A percentile compares a stretch with the other conserved stretches of the same genome.
These are phyloP conservation scores for Agaricus blazei DNA, from an alignment of 768 basidiomycete species.

Conservation along the genomic window DNA sequence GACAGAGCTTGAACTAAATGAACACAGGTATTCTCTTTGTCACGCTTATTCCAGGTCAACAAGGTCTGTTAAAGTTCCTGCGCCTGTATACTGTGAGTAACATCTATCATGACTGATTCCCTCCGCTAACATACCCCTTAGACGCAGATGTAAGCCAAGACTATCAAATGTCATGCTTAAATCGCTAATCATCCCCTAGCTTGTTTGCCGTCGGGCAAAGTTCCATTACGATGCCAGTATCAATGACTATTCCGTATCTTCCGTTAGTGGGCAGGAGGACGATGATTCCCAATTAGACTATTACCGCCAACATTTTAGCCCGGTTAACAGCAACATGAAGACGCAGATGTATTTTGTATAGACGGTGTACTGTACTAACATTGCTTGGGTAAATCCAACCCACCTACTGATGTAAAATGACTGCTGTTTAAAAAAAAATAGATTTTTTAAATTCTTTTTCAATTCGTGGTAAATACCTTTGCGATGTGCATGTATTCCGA, in stretches of 20 bases:
- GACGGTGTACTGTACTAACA: background rate
- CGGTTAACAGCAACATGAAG: constrained; percentile 22
- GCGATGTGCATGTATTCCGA: too few species aligned
- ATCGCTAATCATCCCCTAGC: constrained; percentile 22
- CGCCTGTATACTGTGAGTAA: constrained; percentile 63
- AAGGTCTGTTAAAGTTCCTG: constrained; percentile 69
- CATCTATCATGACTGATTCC: background rate
- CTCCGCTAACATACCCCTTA: background rate
- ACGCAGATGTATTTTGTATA: constrained; percentile 28
- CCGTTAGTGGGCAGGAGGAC: constrained; percentile 25
- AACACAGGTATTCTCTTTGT: constrained; percentile 40
- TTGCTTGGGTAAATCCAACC: background rate
- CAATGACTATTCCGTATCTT: constrained; percentile 25
- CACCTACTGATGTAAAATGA: background rate
- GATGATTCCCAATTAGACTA: constrained; percentile 17
- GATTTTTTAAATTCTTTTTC: too few species aligned
- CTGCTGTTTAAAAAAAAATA: background rate
- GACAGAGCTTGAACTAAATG: background rate
- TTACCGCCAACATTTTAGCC: constrained; percentile 29
- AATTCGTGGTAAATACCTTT: too few species aligned
- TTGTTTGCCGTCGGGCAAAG: constrained; percentile 49
- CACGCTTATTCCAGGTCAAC: constrained; percentile 68
- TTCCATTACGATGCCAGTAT: constrained; percentile 43
- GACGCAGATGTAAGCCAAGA: constrained; percentile 7
- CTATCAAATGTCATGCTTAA: background rate